Percentiles rank a stretch among this genome's conserved stretches.
Evolutionary conservation across 306 rosid genomes (phyloP).

Genomic region (Lotus japonicus): DNA sequence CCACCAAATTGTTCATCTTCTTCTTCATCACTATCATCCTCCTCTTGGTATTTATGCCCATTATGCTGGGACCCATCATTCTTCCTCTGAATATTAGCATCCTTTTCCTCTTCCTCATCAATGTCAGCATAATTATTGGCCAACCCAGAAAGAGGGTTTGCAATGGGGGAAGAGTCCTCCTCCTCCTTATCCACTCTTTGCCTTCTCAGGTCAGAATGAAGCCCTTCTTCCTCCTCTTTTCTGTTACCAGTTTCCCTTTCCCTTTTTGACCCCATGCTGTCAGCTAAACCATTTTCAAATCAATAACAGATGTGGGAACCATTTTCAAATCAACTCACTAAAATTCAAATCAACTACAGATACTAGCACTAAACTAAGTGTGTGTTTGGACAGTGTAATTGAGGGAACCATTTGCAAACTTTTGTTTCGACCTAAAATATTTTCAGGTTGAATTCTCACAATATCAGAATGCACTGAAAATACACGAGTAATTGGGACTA

Average conservation of each 20-base stretch:
- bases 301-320: not conserved
- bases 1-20: constrained; percentile 49
- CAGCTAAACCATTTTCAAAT: not conserved
- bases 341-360: not conserved
- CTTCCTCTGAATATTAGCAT: constrained; percentile 12
- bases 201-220: constrained; percentile 26
- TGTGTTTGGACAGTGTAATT: too few species aligned
- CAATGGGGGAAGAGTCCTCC: too few species aligned
- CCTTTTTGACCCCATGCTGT: constrained; percentile 35
- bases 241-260: constrained; percentile 18
- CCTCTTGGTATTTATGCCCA: constrained; percentile 36
- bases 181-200: constrained; percentile 27
- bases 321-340: not conserved
- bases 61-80: constrained; percentile 25
- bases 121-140: constrained; percentile 50
- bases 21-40: constrained; percentile 48
- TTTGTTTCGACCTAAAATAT: too few species aligned
- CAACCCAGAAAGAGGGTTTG: constrained; percentile 46
- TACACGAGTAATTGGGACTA: too few species aligned
- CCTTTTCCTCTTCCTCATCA: constrained; percentile 38
- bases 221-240: constrained; percentile 27
- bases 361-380: too few species aligned
- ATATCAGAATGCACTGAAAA: too few species aligned
- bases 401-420: too few species aligned
- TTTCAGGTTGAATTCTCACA: too few species aligned